These are phyloP conservation scores for Diutina catenulata DNA, from an alignment of 1,139 yeast species.

Conservation along the genomic window DNA sequence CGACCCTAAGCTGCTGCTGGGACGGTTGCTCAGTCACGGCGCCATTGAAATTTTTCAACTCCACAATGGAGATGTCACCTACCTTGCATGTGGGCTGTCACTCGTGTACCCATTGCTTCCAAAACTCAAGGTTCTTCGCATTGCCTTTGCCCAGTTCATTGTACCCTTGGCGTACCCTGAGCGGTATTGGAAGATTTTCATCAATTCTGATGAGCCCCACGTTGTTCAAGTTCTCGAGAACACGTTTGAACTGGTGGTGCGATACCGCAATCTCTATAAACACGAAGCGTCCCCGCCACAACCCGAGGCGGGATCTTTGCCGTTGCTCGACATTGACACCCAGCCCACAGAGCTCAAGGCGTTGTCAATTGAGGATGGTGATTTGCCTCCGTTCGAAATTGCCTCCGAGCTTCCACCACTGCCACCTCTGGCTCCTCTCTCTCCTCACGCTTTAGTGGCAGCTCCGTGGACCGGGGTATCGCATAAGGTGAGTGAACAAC, in stretches of 20 bases:
- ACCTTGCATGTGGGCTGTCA: constrained; percentile 42
- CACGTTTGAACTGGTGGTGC: constrained; percentile 29
- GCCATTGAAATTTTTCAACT: constrained; percentile 52
- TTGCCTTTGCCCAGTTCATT: constrained; percentile 40
- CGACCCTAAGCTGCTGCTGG: constrained; percentile 16
- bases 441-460: not conserved
- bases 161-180: constrained; percentile 62
- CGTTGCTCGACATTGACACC: constrained; percentile 9
- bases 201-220: constrained; percentile 25
- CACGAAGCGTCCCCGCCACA: not conserved
- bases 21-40: constrained; percentile 50
- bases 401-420: constrained; percentile 3
- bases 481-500: not conserved
- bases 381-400: constrained; percentile 5
- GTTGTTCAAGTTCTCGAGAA: constrained; percentile 24
- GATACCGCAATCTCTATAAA: constrained; percentile 18
- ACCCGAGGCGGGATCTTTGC: not conserved
- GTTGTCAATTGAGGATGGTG: constrained; percentile 11
- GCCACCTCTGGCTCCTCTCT: constrained; percentile 3
- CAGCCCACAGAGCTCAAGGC: constrained; percentile 12
- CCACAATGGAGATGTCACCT: constrained; percentile 52
- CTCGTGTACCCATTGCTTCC: constrained; percentile 60
- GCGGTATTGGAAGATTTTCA: constrained; percentile 55
- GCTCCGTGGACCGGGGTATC: not conserved
- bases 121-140: constrained; percentile 42